Evolutionary conservation across 2,329 filamentous ascomycete species (phyloP).

Genomic region (Neofusicoccum parvum): DNA sequence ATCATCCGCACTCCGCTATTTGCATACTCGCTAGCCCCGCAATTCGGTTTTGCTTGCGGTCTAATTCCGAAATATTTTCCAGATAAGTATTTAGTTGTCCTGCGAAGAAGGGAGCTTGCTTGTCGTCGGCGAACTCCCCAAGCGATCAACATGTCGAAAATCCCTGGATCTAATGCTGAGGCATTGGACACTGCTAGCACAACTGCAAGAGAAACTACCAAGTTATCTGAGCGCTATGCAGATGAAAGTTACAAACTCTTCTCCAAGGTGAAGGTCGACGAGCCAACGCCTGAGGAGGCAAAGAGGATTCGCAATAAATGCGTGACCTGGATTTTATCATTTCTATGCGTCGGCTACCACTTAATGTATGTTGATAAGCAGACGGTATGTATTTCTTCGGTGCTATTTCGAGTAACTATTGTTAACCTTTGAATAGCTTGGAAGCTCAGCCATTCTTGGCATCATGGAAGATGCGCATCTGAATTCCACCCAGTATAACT

Average conservation of each 20-base stretch:
- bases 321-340: constrained; percentile 41
- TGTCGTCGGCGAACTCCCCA: no score
- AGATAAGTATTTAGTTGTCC: background rate
- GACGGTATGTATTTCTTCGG: constrained; percentile 28
- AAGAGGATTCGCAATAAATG: constrained; percentile 39
- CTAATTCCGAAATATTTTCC: background rate
- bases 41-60: background rate
- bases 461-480: constrained; percentile 36
- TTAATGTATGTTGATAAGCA: constrained; percentile 46
- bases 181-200: background rate
- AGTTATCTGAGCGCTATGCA: constrained; percentile 41
- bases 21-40: background rate
- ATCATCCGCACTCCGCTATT: constrained; percentile 12
- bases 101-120: background rate
- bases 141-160: background rate
- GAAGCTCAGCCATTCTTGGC: constrained; percentile 34
- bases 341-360: constrained; percentile 44
- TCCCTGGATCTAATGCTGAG: background rate
- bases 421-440: constrained; percentile 1
- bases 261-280: constrained; percentile 40
- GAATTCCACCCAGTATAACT: constrained; percentile 34
- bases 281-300: constrained; percentile 39
- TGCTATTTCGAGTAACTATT: background rate
- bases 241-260: constrained; percentile 49
- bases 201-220: constrained; percentile 26